phyloP scores from a whole-genome alignment of 164 flowering plant genomes.

The Tetrastigma voinierianum region DNA sequence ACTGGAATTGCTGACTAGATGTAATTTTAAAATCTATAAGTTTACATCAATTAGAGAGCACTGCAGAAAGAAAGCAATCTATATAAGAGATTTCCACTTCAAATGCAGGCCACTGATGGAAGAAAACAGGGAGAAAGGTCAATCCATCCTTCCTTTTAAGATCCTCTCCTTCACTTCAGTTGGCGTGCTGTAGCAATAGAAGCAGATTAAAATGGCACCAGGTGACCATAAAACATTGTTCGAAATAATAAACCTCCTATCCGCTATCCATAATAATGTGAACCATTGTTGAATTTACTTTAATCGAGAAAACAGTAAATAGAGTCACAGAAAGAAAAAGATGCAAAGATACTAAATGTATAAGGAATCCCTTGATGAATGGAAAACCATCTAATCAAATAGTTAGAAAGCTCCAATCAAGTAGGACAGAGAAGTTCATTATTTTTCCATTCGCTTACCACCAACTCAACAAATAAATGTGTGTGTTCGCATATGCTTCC shows the following conservation, averaged over 20 bases:
- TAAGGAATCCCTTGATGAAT: too few relatives aligned
- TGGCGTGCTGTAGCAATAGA: conserved; percentile 67
- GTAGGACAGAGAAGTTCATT: too few relatives aligned
- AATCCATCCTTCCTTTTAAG: conserved; percentile 96
- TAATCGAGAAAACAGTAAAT: neutral
- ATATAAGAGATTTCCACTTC: neutral
- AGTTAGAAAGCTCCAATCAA: too few relatives aligned
- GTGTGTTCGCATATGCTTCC: too few relatives aligned
- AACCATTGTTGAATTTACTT: too few relatives aligned
- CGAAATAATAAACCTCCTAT: neutral
- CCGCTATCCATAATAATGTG: too few relatives aligned
- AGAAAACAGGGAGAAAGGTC: conserved; percentile 11
- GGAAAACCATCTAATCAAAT: neutral
- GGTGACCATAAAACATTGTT: neutral
- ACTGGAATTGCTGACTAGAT: too few relatives aligned
- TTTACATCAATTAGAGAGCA: too few relatives aligned
- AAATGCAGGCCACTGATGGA: neutral
- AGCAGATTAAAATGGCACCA: neutral
- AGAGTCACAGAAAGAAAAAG: neutral
- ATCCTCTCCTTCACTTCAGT: conserved; percentile 73
- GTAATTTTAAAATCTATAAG: too few relatives aligned
- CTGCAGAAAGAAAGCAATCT: neutral
- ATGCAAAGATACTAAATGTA: too few relatives aligned
- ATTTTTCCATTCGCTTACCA: too few relatives aligned
- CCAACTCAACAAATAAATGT: too few relatives aligned